Conservation (phyloP, 2,329 filamentous ascomycete genomes). For the Pseudopyrenochaeta lycopersici region DNA sequence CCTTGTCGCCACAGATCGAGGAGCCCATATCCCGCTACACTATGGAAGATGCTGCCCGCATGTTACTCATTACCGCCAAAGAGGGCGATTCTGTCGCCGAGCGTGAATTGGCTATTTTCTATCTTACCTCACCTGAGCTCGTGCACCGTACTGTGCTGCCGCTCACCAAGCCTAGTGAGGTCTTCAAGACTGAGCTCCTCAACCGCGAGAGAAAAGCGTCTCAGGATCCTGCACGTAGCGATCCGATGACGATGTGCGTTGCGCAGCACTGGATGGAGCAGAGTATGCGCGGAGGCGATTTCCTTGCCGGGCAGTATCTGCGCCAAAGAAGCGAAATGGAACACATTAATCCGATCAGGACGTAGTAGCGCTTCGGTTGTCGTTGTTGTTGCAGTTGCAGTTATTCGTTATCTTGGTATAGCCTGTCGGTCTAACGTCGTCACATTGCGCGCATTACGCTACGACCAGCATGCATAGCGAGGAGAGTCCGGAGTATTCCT, state of each 20-base stretch:
- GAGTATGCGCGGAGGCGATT: slow-evolving; percentile 85
- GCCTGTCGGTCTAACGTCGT: slow-evolving; percentile 5
- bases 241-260: slow-evolving; percentile 90
- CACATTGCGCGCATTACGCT: slow-evolving; percentile 17
- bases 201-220: slow-evolving; percentile 65
- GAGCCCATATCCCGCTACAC: slow-evolving; percentile 68
- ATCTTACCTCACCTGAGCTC: slow-evolving; percentile 88
- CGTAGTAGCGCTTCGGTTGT: slow-evolving; percentile 11
- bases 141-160: slow-evolving; percentile 82
- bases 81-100: slow-evolving; percentile 90
- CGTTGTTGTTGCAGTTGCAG: too few relatives aligned
- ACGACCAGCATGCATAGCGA: slow-evolving; percentile 39
- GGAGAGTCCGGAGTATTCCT: slow-evolving; percentile 34
- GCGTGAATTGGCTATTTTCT: slow-evolving; percentile 91
- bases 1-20: slow-evolving; percentile 13
- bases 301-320: slow-evolving; percentile 82
- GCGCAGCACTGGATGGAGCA: slow-evolving; percentile 98
- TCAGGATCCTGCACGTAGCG: slow-evolving; percentile 71
- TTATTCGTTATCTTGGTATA: slow-evolving; percentile 18
- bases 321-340: slow-evolving; percentile 74
- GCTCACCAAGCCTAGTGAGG: slow-evolving; percentile 82
- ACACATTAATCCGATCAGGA: slow-evolving; percentile 58
- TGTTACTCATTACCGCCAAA: slow-evolving; percentile 93
- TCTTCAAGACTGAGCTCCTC: slow-evolving; percentile 89
- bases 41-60: slow-evolving; percentile 82